These are phyloP conservation scores for Monosporozyma servazzii DNA, from an alignment of 805 yeast genomes.

Conservation along the genomic window DNA sequence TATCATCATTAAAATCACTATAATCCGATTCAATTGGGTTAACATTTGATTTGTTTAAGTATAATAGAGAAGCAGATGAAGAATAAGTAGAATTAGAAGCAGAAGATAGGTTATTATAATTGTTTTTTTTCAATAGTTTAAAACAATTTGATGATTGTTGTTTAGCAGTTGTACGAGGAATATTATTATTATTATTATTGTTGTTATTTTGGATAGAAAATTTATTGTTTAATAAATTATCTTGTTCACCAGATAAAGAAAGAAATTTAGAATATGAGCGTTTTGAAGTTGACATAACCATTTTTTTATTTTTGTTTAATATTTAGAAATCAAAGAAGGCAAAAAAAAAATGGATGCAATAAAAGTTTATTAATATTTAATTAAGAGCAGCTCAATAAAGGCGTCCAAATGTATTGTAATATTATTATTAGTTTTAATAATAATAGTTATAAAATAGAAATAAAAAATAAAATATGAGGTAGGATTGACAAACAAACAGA, in stretches of 20 bases:
- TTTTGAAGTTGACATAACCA: background rate
- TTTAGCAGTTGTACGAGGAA: background rate
- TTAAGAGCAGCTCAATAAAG: slow-evolving; percentile 25
- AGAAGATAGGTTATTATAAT: background rate
- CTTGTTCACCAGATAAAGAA: background rate
- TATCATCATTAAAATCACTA: background rate
- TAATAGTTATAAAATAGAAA: slow-evolving; percentile 1
- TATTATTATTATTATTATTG: too few relatives aligned
- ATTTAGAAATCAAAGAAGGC: background rate
- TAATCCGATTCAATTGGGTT: background rate
- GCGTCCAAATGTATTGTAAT: slow-evolving; percentile 17
- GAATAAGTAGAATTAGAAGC: background rate
- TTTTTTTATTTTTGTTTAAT: background rate
- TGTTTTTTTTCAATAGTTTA: background rate
- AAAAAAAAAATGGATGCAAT: background rate
- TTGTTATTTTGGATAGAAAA: background rate
- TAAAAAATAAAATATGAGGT: background rate
- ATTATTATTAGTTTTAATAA: background rate
- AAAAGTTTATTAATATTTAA: background rate
- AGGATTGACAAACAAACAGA: background rate
- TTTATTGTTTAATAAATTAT: background rate
- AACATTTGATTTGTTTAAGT: background rate
- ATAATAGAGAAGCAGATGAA: background rate
- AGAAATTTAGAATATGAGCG: background rate
- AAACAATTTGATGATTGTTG: background rate